Base-by-base conservation (phyloP, 192 early-diverging fungal genomes). In the Chytriomyces confervae region DNA sequence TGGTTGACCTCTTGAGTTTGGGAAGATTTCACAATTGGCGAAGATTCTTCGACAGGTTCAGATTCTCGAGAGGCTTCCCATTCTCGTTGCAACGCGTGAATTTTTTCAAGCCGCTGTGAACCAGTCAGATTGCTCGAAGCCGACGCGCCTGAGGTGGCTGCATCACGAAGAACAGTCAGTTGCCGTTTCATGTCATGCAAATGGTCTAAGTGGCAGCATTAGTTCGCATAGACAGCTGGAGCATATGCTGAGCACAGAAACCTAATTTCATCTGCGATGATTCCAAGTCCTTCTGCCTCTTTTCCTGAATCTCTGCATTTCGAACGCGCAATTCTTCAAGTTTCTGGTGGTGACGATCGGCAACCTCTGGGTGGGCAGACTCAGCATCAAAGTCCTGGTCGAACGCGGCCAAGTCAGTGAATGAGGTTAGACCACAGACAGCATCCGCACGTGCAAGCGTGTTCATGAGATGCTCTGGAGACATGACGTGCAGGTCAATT, bases 381-480 rank as follows among this genome's bases (percentile, higher is more conserved):
- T 36, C 11, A n/a, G 18, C 27, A 7, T 74, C 61, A 63, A 13
- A 57, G 45, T 63, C 61, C 11, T 2, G 10, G 7, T n/a, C 57
- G 18, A 9, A 57, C 10, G 1, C 47, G 1, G 44, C 44, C 24
- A 13, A 9, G 11, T 69, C 67, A 69, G 10, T 10, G 47, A 47
- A 10, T 47, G 10, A 9, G 20, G 61, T 63, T 8, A 47, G 16
- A 11, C 50, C 72, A 74, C 23, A 74, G 6, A 61, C 72, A 13
- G 44, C 23, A 20, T 74, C 69, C 4, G 53, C 53, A 10, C 69
- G 50, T 57, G 69, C 20, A 16, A 71, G 49, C 16, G 49, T 71
- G 2, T 71, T 44, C 72, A 74, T 74, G 16, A 74, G 43, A 45
- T 61, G 27, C 7, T 10, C 72, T 74, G 72, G 72, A 27, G 49